Conservation (phyloP, 2,329 filamentous ascomycete species). For the Alternaria viburni region DNA sequence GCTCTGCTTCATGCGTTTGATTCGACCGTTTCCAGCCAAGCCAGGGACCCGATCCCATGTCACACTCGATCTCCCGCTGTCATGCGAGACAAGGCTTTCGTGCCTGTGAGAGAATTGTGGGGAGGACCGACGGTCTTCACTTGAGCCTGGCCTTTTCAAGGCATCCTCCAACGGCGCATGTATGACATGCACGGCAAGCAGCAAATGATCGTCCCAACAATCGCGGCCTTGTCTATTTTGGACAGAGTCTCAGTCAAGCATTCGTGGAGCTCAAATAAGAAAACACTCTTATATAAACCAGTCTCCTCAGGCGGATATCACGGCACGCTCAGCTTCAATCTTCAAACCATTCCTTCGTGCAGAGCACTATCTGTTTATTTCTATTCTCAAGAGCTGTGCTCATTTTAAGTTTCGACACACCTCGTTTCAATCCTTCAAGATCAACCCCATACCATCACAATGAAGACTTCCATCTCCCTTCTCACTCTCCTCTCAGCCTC, state of each 20-base stretch:
- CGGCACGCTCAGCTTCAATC: slow-evolving; percentile 24
- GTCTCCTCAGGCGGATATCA: slow-evolving; percentile 12
- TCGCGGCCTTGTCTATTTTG: slow-evolving; percentile 19
- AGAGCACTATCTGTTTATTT: slow-evolving; percentile 39
- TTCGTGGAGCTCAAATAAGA: slow-evolving; percentile 5
- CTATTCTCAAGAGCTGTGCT: slow-evolving; percentile 46
- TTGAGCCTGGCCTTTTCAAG: slow-evolving; percentile 26
- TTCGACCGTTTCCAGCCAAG: slow-evolving; percentile 39
- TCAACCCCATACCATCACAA: slow-evolving; percentile 27
- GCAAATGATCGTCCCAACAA: slow-evolving; percentile 24
- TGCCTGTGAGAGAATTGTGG: slow-evolving; percentile 40
- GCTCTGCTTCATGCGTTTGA: slow-evolving; percentile 39
- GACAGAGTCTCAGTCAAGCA: slow-evolving; percentile 16
- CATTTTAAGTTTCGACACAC: slow-evolving; percentile 31
- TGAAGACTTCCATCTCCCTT: slow-evolving; percentile 44
- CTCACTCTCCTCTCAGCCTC: slow-evolving; percentile 44
- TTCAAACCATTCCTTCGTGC: slow-evolving; percentile 36
- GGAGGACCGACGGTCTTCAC: slow-evolving; percentile 20
- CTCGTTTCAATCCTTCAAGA: slow-evolving; percentile 29
- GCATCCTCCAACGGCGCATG: slow-evolving; percentile 44
- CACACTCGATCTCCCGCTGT: slow-evolving; percentile 21
- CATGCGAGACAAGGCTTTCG: slow-evolving; percentile 25
- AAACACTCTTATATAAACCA: slow-evolving; percentile 31
- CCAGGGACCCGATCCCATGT: slow-evolving; percentile 20
- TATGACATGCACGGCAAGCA: slow-evolving; percentile 41